phyloP scores from a whole-genome alignment of 139 green algal species.

The Pleodorina starrii region DNA sequence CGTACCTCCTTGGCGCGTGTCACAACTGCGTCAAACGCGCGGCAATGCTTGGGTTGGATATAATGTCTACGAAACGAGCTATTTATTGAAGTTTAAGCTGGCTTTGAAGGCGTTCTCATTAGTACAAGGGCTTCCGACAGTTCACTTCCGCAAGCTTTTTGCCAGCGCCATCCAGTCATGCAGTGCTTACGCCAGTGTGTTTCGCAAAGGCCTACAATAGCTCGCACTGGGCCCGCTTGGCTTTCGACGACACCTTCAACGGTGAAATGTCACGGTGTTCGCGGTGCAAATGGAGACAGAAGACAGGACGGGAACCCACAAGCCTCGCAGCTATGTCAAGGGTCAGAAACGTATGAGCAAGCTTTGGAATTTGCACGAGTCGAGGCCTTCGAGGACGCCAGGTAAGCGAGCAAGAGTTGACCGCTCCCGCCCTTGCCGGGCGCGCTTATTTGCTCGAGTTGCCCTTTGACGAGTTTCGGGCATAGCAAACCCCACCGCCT shows the following conservation, averaged over 20 bases:
- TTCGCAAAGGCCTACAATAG: background rate
- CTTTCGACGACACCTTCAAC: background rate
- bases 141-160: background rate
- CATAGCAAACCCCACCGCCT: background rate
- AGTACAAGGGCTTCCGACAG: background rate
- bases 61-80: background rate
- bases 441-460: no score
- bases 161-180: background rate
- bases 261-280: conserved; percentile 3
- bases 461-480: background rate
- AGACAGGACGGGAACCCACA: background rate
- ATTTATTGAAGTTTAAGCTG: background rate
- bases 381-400: conserved; percentile 52
- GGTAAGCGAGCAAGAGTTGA: conserved; percentile 21
- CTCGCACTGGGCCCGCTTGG: background rate
- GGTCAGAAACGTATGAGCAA: conserved; percentile 18
- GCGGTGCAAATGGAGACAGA: background rate
- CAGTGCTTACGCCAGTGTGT: background rate
- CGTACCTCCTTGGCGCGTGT: background rate
- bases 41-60: background rate
- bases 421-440: background rate
- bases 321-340: background rate
- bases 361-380: conserved; percentile 55
- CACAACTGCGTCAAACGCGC: background rate
- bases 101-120: background rate